Conservation (phyloP, 768 basidiomycete genomes). For the Mycena indigotica region DNA sequence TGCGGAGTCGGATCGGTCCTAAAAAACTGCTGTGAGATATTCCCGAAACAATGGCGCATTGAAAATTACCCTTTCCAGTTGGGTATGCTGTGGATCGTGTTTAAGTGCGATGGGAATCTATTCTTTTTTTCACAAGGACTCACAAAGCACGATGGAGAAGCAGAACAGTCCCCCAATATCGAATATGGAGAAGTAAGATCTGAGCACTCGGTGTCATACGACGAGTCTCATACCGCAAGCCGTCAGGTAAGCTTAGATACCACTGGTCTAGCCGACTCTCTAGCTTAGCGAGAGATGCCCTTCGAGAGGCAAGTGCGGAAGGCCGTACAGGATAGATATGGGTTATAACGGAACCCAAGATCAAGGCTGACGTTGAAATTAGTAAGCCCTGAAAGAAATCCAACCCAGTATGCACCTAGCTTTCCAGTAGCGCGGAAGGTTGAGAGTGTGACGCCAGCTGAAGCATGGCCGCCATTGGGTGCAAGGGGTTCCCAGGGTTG, state of each 20-base stretch:
- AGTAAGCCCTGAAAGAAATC: constrained; percentile 4
- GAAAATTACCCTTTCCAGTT: constrained; percentile 64
- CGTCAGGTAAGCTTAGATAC: constrained; percentile 68
- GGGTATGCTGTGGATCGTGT: constrained; percentile 54
- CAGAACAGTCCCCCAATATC: constrained; percentile 77
- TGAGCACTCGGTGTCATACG: constrained; percentile 61
- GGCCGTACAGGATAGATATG: constrained; percentile 71
- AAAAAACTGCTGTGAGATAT: constrained; percentile 13
- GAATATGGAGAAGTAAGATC: constrained; percentile 67
- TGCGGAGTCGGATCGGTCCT: constrained; percentile 48
- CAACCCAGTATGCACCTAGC: constrained; percentile 50
- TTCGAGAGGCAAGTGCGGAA: constrained; percentile 46
- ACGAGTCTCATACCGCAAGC: constrained; percentile 62
- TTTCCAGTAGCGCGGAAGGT: constrained; percentile 45
- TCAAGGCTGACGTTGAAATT: constrained; percentile 48
- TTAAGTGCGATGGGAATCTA: constrained; percentile 20
- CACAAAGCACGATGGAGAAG: constrained; percentile 80
- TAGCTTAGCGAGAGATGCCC: constrained; percentile 52
- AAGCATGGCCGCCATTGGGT: constrained; percentile 27
- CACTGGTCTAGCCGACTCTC: constrained; percentile 74
- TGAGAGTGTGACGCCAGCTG: constrained; percentile 9
- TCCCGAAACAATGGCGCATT: background rate
- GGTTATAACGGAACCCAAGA: constrained; percentile 67
- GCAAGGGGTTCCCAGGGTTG: constrained; percentile 54
- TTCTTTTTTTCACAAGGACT: constrained; percentile 34